phyloP scores from a whole-genome alignment of 2,329 filamentous ascomycete genomes.

The Ophiognomonia clavigignenti-juglandacearum region DNA sequence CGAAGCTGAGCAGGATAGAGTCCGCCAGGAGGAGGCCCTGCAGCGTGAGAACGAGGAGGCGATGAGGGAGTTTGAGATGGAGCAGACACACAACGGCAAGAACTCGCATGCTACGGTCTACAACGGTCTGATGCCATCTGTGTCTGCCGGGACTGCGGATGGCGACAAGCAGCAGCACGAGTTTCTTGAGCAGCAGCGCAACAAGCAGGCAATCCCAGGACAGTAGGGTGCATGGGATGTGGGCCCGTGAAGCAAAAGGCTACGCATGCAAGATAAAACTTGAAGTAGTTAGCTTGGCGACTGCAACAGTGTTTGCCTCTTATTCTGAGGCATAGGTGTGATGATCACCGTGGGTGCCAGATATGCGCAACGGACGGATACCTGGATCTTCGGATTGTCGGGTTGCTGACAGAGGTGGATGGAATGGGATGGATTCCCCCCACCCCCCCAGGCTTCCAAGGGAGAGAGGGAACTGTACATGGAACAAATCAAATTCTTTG shows the following conservation, averaged over 20 bases:
- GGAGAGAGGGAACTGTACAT: neutral
- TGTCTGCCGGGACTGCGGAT: neutral
- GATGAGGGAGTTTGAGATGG: conserved; percentile 29
- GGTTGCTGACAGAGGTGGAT: too few species aligned
- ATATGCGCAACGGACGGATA: too few species aligned
- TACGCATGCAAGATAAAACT: neutral
- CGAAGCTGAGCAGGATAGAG: conserved; percentile 32
- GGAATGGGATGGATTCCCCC: too few species aligned
- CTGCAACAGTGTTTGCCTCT: too few species aligned
- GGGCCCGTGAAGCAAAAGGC: neutral
- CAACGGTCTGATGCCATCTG: too few species aligned
- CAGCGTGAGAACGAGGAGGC: conserved; percentile 34
- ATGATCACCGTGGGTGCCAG: too few species aligned
- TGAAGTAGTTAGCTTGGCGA: neutral
- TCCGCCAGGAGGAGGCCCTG: conserved; percentile 30
- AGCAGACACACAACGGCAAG: conserved; percentile 24
- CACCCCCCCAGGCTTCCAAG: too few species aligned
- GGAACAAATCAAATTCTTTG: conserved; percentile 1
- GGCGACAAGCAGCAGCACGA: conserved; percentile 2
- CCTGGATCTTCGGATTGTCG: too few species aligned
- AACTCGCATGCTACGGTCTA: too few species aligned
- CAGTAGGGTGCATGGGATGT: too few species aligned
- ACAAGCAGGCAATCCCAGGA: conserved; percentile 8
- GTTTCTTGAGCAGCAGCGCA: neutral
- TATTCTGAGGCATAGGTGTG: too few species aligned